Evolutionary conservation across 2,329 filamentous ascomycete species (phyloP).

Genomic region (Fusarium sp.): DNA sequence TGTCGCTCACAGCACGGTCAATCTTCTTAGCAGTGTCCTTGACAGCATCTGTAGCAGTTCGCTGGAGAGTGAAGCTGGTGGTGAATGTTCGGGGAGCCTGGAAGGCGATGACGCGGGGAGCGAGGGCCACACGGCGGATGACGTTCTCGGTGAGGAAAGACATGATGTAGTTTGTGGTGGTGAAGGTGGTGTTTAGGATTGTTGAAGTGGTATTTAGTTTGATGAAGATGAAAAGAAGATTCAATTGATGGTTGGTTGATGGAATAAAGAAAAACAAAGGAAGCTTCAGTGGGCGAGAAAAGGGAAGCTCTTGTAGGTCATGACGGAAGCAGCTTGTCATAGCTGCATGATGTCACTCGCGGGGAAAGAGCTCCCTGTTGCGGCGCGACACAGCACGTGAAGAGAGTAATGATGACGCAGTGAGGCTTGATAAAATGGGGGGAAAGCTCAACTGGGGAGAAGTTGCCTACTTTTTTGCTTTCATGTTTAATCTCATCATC

Average conservation of each 20-base stretch:
- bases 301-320: conserved; percentile 34
- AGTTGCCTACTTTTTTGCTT: conserved; percentile 19
- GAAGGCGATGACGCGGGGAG: conserved; percentile 57
- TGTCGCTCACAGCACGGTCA: conserved; percentile 72
- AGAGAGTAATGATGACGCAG: conserved; percentile 49
- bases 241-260: conserved; percentile 30
- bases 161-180: conserved; percentile 56
- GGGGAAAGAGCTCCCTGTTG: conserved; percentile 43
- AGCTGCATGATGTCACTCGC: conserved; percentile 49
- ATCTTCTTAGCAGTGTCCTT: conserved; percentile 74
- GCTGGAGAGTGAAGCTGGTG: conserved; percentile 61
- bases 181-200: conserved; percentile 1
- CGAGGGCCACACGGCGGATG: conserved; percentile 60
- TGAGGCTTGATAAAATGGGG: conserved; percentile 31
- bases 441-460: conserved; percentile 12
- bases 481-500: conserved; percentile 33
- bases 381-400: conserved; percentile 44
- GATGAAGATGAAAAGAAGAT: not conserved
- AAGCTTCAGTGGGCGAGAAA: conserved; percentile 7
- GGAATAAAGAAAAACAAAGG: conserved; percentile 1
- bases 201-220: not conserved
- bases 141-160: conserved; percentile 67
- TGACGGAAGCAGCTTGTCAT: conserved; percentile 43
- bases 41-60: conserved; percentile 67
- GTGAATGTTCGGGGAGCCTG: conserved; percentile 66